Conservation (phyloP, 163 green algal species). For the Chloroidium sp. region DNA sequence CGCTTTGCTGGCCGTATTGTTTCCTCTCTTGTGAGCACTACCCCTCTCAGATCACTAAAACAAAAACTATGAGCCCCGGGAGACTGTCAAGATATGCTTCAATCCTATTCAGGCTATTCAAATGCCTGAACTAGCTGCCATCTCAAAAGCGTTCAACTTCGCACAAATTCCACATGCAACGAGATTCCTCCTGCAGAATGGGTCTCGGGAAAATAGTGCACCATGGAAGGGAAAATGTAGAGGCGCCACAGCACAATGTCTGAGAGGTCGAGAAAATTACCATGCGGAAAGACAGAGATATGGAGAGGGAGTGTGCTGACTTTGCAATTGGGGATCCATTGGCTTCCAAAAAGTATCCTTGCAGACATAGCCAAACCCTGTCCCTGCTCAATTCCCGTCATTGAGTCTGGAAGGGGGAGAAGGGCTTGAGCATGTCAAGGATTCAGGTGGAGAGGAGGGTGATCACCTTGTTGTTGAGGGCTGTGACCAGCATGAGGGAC, state of each 20-base stretch:
- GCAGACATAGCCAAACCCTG: neutral
- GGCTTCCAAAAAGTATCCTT: neutral
- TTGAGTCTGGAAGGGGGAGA: neutral
- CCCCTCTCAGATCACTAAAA: too few relatives aligned
- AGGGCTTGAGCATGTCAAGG: neutral
- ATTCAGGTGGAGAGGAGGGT: neutral
- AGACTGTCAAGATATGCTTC: too few relatives aligned
- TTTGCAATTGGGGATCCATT: neutral
- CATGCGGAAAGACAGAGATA: neutral
- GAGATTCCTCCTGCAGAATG: too few relatives aligned
- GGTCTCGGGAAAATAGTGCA: too few relatives aligned
- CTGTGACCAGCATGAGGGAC: slow-evolving; percentile 93
- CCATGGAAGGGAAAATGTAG: too few relatives aligned
- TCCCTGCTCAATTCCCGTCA: neutral
- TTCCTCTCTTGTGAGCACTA: neutral
- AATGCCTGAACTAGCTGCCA: too few relatives aligned
- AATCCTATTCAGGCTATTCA: too few relatives aligned
- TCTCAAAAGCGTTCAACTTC: too few relatives aligned
- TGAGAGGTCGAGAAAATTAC: too few relatives aligned
- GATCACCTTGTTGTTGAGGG: slow-evolving; percentile 60
- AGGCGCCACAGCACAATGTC: too few relatives aligned
- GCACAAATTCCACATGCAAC: too few relatives aligned
- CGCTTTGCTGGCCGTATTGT: neutral
- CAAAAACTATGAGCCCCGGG: too few relatives aligned
- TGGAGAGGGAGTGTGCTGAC: neutral